Conservation (phyloP, 202 grass and related monocot genomes). For the Setaria viridis region DNA sequence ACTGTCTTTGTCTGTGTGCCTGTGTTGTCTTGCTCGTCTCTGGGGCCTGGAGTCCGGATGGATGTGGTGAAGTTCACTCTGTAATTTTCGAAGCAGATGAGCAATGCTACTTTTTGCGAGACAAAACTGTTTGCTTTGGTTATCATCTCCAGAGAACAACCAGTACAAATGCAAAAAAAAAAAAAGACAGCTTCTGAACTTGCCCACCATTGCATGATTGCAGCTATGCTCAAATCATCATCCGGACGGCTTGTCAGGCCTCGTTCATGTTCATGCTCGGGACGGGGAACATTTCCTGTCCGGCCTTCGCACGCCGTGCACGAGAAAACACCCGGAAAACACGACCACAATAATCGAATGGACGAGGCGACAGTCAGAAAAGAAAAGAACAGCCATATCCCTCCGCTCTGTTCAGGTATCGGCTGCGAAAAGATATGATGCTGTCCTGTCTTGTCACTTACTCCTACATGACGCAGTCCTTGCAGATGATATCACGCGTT, state of each 20-base stretch:
- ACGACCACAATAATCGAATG: not conserved
- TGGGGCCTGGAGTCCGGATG: not conserved
- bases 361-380: not conserved
- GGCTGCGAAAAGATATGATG: too few species aligned
- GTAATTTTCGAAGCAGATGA: constrained; percentile 41
- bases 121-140: not conserved
- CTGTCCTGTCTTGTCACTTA: too few species aligned
- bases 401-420: too few species aligned
- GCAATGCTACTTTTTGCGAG: not conserved
- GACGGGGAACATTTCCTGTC: not conserved
- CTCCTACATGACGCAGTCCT: too few species aligned
- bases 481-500: too few species aligned
- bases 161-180: too few species aligned
- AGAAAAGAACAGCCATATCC: too few species aligned
- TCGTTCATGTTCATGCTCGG: too few species aligned
- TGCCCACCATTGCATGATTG: not conserved
- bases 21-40: not conserved
- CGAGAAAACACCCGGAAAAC: too few species aligned
- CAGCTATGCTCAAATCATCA: not conserved
- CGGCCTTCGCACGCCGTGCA: not conserved
- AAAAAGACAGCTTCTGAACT: not conserved
- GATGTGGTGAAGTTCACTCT: not conserved
- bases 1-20: too few species aligned
- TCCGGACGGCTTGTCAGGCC: too few species aligned
- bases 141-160: too few species aligned